A percentile compares a stretch with the other conserved stretches of the same genome.
Conservation (phyloP, 2,329 filamentous ascomycete species). For the Leptosphaerulina australis region DNA sequence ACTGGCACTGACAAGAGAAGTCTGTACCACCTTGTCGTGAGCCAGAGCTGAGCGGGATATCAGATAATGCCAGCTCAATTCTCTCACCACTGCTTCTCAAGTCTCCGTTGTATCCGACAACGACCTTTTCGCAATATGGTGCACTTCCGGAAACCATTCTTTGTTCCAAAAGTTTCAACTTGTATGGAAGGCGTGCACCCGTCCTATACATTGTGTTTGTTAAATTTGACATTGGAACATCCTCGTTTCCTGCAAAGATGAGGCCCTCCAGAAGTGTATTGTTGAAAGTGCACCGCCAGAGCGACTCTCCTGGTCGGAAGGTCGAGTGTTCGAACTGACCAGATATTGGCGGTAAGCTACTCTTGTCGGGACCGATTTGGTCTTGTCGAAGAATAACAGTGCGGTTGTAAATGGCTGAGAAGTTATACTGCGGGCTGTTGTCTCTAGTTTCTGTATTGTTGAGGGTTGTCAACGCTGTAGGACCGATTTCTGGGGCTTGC, state of each 20-base stretch:
- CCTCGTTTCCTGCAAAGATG: conserved; percentile 19
- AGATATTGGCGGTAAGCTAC: neutral
- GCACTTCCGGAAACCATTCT: conserved; percentile 20
- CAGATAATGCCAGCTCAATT: neutral
- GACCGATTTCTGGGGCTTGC: conserved; percentile 22
- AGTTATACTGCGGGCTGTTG: conserved; percentile 25
- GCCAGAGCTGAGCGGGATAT: neutral
- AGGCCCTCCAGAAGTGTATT: conserved; percentile 35
- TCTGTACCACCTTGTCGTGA: neutral
- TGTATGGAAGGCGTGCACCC: conserved; percentile 25
- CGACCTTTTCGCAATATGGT: conserved; percentile 32
- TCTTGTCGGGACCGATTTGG: conserved; percentile 16
- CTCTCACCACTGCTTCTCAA: neutral
- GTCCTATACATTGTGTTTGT: neutral
- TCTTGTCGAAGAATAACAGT: conserved; percentile 27
- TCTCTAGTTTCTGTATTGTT: neutral
- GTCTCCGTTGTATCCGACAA: neutral
- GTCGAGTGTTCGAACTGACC: conserved; percentile 3
- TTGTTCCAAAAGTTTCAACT: conserved; percentile 33
- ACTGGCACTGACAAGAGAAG: conserved; percentile 12
- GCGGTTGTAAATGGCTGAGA: conserved; percentile 33
- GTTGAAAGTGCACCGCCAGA: conserved; percentile 40
- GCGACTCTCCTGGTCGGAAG: conserved; percentile 22
- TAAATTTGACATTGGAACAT: neutral
- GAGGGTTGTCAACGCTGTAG: conserved; percentile 16